A percentile compares a stretch with the other conserved stretches of the same genome.
phyloP scores from a whole-genome alignment of 257 asterid species.

The Solanum ahanhuiri region DNA sequence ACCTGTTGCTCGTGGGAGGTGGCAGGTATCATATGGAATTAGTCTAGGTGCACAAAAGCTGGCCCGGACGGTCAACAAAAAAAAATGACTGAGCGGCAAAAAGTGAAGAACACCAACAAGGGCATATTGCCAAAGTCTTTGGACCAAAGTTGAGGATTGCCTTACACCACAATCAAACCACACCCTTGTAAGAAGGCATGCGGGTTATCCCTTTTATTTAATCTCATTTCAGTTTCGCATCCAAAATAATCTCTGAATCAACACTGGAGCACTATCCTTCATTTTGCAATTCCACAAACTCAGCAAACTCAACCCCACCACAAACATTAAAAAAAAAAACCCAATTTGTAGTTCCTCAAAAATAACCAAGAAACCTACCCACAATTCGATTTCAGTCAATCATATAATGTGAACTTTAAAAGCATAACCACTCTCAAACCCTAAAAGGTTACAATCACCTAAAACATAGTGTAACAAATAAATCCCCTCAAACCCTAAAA shows the following conservation, averaged over 20 bases:
- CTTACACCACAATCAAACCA: background rate
- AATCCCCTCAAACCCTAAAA: background rate
- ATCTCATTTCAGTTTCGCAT: background rate
- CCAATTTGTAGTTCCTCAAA: background rate
- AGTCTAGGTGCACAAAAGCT: background rate
- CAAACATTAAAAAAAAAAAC: background rate
- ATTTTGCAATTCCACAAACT: background rate
- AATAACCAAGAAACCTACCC: background rate
- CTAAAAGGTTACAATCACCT: background rate
- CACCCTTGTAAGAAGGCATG: background rate
- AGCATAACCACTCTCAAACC: background rate
- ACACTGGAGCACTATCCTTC: background rate
- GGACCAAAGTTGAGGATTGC: background rate
- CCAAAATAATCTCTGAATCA: background rate
- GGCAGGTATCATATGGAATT: background rate
- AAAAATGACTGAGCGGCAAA: background rate
- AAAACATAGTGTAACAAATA: background rate
- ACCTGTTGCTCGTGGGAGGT: background rate
- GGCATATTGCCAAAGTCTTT: background rate
- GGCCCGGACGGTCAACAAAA: background rate
- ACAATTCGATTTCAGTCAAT: background rate
- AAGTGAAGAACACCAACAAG: background rate
- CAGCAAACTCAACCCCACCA: background rate
- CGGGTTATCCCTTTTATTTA: background rate
- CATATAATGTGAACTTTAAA: background rate